These are phyloP conservation scores for Metschnikowia corniflorae DNA, from an alignment of 805 yeast genomes.

Conservation along the genomic window DNA sequence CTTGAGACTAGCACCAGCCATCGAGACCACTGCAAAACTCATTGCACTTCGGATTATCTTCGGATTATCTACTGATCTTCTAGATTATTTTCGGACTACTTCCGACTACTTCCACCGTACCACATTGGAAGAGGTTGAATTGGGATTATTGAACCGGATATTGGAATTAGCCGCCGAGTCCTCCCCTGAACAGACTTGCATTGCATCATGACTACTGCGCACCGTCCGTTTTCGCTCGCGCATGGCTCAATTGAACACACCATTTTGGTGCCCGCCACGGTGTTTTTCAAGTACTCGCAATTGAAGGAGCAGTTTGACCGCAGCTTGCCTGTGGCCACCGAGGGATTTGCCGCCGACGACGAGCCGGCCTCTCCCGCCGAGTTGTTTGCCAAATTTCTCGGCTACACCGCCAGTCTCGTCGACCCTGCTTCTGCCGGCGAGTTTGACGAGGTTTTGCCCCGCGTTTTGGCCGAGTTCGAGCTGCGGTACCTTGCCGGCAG, in stretches of 20 bases:
- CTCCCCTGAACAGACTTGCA: neutral
- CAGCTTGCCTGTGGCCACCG: conserved; percentile 74
- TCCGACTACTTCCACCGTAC: neutral
- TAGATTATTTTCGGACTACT: neutral
- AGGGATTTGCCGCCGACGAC: conserved; percentile 77
- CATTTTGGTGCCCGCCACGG: conserved; percentile 76
- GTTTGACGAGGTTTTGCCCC: conserved; percentile 64
- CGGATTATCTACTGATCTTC: neutral
- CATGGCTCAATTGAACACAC: conserved; percentile 90
- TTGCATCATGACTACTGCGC: conserved; percentile 24
- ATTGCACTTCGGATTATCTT: too few relatives aligned
- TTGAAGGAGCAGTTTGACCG: conserved; percentile 81
- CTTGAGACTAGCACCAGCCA: neutral
- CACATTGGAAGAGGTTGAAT: too few relatives aligned
- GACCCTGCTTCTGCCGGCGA: conserved; percentile 50
- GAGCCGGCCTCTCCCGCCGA: conserved; percentile 89
- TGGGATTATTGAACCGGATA: too few relatives aligned
- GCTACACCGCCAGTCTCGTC: conserved; percentile 54
- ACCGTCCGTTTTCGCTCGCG: conserved; percentile 74
- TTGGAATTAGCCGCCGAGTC: neutral
- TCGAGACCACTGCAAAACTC: neutral
- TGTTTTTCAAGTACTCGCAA: conserved; percentile 78
- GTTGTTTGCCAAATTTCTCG: conserved; percentile 78
- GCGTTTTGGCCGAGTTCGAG: conserved; percentile 80
- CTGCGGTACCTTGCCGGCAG: conserved; percentile 56